phyloP scores from a whole-genome alignment of 306 rosid genomes.

The Trifolium subterraneum region DNA sequence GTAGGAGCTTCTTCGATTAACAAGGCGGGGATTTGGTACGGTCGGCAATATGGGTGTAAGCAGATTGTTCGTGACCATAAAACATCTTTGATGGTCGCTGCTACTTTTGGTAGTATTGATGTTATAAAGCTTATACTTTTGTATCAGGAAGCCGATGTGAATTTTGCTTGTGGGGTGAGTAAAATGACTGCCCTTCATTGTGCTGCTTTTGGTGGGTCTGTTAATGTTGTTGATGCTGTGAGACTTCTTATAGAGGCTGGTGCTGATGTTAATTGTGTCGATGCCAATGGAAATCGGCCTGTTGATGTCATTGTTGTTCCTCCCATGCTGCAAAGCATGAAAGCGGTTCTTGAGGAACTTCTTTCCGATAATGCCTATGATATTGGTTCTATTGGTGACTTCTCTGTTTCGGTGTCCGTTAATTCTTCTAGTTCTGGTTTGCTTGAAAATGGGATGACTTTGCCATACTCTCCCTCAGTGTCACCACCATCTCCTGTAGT shows the following conservation, averaged over 20 bases:
- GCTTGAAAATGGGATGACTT: constrained; percentile 52
- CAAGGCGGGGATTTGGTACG: constrained; percentile 73
- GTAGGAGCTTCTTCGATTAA: constrained; percentile 51
- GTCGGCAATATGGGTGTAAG: constrained; percentile 64
- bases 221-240: constrained; percentile 56
- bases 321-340: constrained; percentile 55
- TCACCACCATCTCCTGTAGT: constrained; percentile 57
- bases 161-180: constrained; percentile 66
- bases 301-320: constrained; percentile 71
- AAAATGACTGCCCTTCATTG: constrained; percentile 90
- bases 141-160: constrained; percentile 56
- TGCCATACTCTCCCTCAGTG: constrained; percentile 56
- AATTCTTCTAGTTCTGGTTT: constrained; percentile 55
- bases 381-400: constrained; percentile 47
- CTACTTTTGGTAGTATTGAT: constrained; percentile 78
- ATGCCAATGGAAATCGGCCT: constrained; percentile 70
- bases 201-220: constrained; percentile 86
- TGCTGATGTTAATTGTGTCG: constrained; percentile 57
- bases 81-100: constrained; percentile 89
- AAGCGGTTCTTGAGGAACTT: constrained; percentile 59
- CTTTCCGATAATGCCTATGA: constrained; percentile 50
- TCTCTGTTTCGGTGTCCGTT: constrained; percentile 49
- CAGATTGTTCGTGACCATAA: constrained; percentile 67
- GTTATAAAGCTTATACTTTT: constrained; percentile 65
- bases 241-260: constrained; percentile 74